Evolutionary conservation across 768 basidiomycete genomes (phyloP).

Genomic region (Phylloporus rhodoxanthus): DNA sequence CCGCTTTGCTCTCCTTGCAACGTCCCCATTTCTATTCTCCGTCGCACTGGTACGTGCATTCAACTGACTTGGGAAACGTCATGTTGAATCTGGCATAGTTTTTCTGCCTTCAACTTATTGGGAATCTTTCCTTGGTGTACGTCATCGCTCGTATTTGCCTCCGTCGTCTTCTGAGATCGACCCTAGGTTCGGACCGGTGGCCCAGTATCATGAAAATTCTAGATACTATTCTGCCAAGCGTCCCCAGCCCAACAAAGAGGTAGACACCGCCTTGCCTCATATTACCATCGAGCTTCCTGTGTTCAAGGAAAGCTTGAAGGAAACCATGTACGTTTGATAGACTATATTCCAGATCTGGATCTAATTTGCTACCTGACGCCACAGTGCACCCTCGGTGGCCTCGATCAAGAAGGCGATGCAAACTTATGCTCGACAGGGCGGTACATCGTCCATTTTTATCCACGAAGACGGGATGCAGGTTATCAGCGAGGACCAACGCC

Average conservation of each 20-base stretch:
- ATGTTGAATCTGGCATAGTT: slow-evolving; percentile 41
- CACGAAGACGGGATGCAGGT: slow-evolving; percentile 60
- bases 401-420: slow-evolving; percentile 62
- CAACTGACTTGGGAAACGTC: background rate
- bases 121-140: slow-evolving; percentile 57
- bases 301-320: slow-evolving; percentile 76
- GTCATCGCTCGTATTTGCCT: background rate
- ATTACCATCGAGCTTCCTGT: slow-evolving; percentile 81
- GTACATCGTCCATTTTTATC: slow-evolving; percentile 50
- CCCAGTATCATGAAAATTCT: slow-evolving; percentile 81
- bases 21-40: slow-evolving; percentile 68
- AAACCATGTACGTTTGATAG: slow-evolving; percentile 59
- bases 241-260: slow-evolving; percentile 52
- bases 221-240: slow-evolving; percentile 71
- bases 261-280: slow-evolving; percentile 64
- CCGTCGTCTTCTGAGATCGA: slow-evolving; percentile 2
- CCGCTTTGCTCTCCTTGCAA: slow-evolving; percentile 61
- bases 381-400: slow-evolving; percentile 65
- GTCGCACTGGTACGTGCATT: slow-evolving; percentile 55
- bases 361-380: background rate
- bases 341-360: background rate
- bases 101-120: slow-evolving; percentile 65
- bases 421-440: slow-evolving; percentile 63
- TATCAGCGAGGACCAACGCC: slow-evolving; percentile 42
- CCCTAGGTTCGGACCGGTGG: slow-evolving; percentile 68